Evolutionary conservation across 2,329 filamentous ascomycete genomes (phyloP), one percentile per base, ranked within the genome.

Genomic region (Sphaerostilbella broomeana): DNA sequence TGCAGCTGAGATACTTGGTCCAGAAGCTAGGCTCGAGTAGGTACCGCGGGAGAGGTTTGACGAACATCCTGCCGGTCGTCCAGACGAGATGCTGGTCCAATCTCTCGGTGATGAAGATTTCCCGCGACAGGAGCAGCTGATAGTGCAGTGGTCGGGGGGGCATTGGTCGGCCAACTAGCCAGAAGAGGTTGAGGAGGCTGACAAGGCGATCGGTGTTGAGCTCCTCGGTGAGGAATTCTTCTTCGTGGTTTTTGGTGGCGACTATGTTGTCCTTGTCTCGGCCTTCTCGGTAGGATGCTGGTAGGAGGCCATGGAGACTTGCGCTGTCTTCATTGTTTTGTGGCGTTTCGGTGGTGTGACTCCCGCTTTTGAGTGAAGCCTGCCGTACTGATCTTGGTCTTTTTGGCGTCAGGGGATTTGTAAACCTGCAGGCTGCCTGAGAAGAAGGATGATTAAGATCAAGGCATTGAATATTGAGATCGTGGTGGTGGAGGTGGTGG

Each of bases 31-130:
- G 18, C 3, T 41, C 33, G 13, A 44, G 17, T 4, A 44, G 18
- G 18, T 35, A 44, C 9, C 16, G 34, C 2, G 42, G 42, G 16
- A 44, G 13, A 6, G 42, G 42, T 13, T 44, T 44, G 17, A 44
- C 11, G 18, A 33, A 42, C 12, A 44, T 36, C 21, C 21, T 32
- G 1, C 16, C 28, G 3, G 19, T 33, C 5, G 19, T 24, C 22
- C 34, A 37, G 9, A 41, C 32, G 16, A 44, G 38, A 12, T 44
- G 42, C 24, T 19, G 28, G 12, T 44, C 38, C 38, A 42, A 33
- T 6, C 18, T n/a, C 22, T 44, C 35, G 6, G 22, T 44, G 3
- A 42, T 15, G 8, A 28, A n/a, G n/a, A 38, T 34, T n/a, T 33
- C 33, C 17, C 40, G 38, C 3, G 21, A 24, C 13, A 42, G 22